Percentiles rank a stretch among this genome's conserved stretches.
Evolutionary conservation across 2,329 filamentous ascomycete species (phyloP).

Genomic region (Helotiales sp.): DNA sequence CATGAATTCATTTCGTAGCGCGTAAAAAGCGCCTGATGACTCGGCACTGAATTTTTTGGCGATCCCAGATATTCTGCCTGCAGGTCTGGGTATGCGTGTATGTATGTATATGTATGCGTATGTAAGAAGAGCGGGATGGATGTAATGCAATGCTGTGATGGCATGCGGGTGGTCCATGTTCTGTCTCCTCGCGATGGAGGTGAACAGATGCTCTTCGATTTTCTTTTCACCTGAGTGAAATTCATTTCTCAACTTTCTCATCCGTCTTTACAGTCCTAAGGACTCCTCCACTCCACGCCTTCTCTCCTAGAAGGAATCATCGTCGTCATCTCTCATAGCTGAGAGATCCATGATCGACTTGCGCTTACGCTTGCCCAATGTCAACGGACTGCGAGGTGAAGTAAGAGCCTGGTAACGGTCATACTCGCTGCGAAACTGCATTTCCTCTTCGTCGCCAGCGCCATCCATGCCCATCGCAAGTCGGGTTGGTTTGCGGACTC

Average conservation of each 20-base stretch:
- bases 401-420: conserved; percentile 39
- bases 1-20: neutral
- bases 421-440: conserved; percentile 38
- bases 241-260: neutral
- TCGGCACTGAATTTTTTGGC: neutral
- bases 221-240: neutral
- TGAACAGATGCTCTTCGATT: neutral
- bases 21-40: neutral
- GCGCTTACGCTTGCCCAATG: conserved; percentile 38
- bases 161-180: too few relatives aligned
- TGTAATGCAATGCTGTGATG: neutral
- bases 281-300: neutral
- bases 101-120: neutral
- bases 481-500: conserved; percentile 31
- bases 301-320: neutral
- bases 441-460: conserved; percentile 32
- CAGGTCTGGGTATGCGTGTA: neutral
- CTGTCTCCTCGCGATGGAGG: neutral
- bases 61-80: neutral
- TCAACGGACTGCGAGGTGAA: conserved; percentile 31
- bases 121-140: neutral
- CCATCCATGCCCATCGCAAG: conserved; percentile 24
- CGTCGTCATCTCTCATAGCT: conserved; percentile 12
- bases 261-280: neutral
- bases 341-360: conserved; percentile 21